Percentiles rank a stretch among this genome's conserved stretches.
phyloP scores from a whole-genome alignment of 805 yeast genomes.

The Kodamaea laetipori region DNA sequence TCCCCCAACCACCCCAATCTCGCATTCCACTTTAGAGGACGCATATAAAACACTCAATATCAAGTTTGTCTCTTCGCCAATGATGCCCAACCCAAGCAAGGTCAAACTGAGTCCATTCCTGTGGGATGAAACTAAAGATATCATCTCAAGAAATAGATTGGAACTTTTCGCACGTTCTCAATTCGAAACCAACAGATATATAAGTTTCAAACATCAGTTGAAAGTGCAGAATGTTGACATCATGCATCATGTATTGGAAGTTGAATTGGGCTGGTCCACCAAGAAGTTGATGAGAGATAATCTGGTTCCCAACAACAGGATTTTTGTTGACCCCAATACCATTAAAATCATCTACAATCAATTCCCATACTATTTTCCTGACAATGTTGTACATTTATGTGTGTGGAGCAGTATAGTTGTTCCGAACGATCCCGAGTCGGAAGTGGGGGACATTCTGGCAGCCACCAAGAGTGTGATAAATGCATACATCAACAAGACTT shows the following conservation, averaged over 20 bases:
- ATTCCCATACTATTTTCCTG: conserved; percentile 66
- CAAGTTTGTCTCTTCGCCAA: conserved; percentile 29
- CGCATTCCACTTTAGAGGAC: conserved; percentile 14
- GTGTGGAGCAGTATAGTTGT: conserved; percentile 67
- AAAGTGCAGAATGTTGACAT: conserved; percentile 38
- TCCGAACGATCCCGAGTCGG: conserved; percentile 50
- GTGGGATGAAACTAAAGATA: conserved; percentile 46
- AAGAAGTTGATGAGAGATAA: conserved; percentile 27
- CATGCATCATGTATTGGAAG: conserved; percentile 49
- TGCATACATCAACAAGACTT: conserved; percentile 48
- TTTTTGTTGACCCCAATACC: conserved; percentile 44
- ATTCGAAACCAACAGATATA: conserved; percentile 46
- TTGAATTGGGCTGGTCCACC: conserved; percentile 54
- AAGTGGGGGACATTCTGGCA: conserved; percentile 52
- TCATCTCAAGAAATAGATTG: conserved; percentile 45
- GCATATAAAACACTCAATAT: conserved; percentile 19
- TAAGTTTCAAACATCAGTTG: conserved; percentile 46
- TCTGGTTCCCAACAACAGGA: conserved; percentile 37
- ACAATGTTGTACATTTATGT: conserved; percentile 56
- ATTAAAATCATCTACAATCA: conserved; percentile 54
- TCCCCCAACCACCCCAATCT: conserved; percentile 18
- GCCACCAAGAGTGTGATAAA: conserved; percentile 45
- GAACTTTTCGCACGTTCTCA: conserved; percentile 52
- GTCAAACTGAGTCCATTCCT: conserved; percentile 40
- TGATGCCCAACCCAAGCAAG: conserved; percentile 43